These are phyloP conservation scores for Schizothecium vesticola DNA, from an alignment of 495 filamentous ascomycete species.

Conservation along the genomic window DNA sequence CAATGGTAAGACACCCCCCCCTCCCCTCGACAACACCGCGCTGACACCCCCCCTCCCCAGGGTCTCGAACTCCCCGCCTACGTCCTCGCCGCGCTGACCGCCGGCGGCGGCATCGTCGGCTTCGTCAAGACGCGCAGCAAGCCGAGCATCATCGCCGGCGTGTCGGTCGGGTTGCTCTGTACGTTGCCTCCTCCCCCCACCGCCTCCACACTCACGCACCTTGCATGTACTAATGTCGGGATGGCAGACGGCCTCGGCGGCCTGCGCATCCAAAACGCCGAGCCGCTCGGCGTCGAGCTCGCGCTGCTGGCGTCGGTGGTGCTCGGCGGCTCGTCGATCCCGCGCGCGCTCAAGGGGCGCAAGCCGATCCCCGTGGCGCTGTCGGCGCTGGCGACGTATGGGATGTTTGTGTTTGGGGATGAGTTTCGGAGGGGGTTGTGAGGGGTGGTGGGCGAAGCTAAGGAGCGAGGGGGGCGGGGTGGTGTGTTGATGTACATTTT, in stretches of 20 bases:
- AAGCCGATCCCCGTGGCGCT: constrained; percentile 75
- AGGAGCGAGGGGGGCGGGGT: constrained; percentile 5
- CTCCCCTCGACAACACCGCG: not conserved
- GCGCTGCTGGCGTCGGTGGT: constrained; percentile 74
- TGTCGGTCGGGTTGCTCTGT: constrained; percentile 66
- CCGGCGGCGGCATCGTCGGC: constrained; percentile 78
- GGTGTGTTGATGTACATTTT: not conserved
- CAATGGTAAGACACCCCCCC: not conserved
- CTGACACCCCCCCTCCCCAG: constrained; percentile 8
- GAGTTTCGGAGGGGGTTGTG: constrained; percentile 41
- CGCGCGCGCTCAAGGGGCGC: constrained; percentile 69
- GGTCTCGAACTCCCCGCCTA: constrained; percentile 50
- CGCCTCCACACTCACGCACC: not conserved
- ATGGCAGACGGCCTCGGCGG: constrained; percentile 58
- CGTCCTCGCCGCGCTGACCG: constrained; percentile 75
- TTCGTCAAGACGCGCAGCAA: constrained; percentile 75
- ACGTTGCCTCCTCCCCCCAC: constrained; percentile 15
- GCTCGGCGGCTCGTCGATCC: constrained; percentile 75
- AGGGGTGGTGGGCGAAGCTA: no score
- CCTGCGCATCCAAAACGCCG: constrained; percentile 57
- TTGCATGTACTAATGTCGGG: not conserved
- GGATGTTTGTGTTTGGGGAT: constrained; percentile 55
- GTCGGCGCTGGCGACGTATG: constrained; percentile 57
- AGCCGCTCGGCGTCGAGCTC: constrained; percentile 69
- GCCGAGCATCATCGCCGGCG: constrained; percentile 77